Evolutionary conservation across 305 asterid genomes (phyloP).

Genomic region (Salvia sclarea): DNA sequence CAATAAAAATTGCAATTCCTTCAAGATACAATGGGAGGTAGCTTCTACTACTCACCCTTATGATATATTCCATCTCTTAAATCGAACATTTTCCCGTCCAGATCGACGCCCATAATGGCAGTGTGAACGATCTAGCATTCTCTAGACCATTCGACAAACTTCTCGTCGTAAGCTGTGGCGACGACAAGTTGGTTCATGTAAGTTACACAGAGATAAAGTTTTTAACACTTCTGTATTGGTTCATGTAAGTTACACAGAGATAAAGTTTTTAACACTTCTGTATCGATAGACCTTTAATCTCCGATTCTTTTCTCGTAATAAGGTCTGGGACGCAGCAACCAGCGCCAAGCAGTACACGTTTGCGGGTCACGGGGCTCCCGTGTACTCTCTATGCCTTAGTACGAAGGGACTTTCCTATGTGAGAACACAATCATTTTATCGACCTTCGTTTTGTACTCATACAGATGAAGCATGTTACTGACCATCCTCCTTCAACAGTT

Average conservation of each 20-base stretch:
- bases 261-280: not conserved
- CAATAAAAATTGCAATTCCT: slow-evolving; percentile 30
- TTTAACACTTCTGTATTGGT: too few relatives aligned
- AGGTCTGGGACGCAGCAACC: slow-evolving; percentile 61
- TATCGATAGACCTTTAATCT: slow-evolving; percentile 25
- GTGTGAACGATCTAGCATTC: slow-evolving; percentile 71
- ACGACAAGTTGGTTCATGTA: slow-evolving; percentile 66
- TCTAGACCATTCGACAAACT: slow-evolving; percentile 43
- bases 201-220: not conserved
- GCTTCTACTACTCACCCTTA: not conserved
- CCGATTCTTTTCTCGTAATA: not conserved
- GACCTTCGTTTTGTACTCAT: not conserved
- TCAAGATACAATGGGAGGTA: slow-evolving; percentile 55
- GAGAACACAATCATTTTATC: slow-evolving; percentile 21
- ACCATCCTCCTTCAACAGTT: slow-evolving; percentile 39
- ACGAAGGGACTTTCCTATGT: slow-evolving; percentile 49
- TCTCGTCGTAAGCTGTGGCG: slow-evolving; percentile 64
- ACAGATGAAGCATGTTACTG: slow-evolving; percentile 12
- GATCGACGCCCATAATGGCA: slow-evolving; percentile 70
- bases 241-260: slow-evolving; percentile 39
- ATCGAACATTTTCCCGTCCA: slow-evolving; percentile 27
- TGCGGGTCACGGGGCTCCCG: slow-evolving; percentile 65
- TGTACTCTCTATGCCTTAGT: slow-evolving; percentile 63
- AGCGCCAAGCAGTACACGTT: slow-evolving; percentile 62
- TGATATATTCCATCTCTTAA: slow-evolving; percentile 17